Evolutionary conservation across 805 yeast species (phyloP).

Genomic region (Candida sonorensis): DNA sequence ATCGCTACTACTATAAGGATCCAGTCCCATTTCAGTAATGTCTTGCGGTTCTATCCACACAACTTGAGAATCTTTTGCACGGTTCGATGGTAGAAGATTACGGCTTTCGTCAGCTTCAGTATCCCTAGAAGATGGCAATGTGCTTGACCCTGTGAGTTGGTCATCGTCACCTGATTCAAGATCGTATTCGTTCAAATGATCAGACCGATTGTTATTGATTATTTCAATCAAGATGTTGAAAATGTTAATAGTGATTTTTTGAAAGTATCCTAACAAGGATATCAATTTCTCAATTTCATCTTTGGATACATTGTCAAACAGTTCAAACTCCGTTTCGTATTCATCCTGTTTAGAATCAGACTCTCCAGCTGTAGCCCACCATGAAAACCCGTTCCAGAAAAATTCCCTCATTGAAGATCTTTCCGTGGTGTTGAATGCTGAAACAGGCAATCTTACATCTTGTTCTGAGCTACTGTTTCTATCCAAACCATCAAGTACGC

Average conservation of each 20-base stretch:
- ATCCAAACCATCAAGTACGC: constrained; percentile 1
- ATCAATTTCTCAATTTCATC: constrained; percentile 22
- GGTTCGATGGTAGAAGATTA: constrained; percentile 2
- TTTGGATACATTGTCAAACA: constrained; percentile 15
- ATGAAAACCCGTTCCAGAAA: constrained; percentile 63
- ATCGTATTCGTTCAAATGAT: constrained; percentile 9
- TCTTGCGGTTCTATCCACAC: constrained; percentile 37
- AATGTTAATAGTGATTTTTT: constrained; percentile 37
- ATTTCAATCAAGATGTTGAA: constrained; percentile 33
- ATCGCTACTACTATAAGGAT: constrained; percentile 43
- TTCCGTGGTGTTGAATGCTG: constrained; percentile 28
- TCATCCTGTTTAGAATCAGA: constrained; percentile 34
- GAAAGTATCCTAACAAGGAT: constrained; percentile 44
- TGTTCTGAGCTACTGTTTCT: constrained; percentile 7
- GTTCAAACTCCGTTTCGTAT: constrained; percentile 29
- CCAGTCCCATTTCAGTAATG: constrained; percentile 51
- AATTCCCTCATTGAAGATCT: constrained; percentile 50
- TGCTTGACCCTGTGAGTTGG: too few species aligned
- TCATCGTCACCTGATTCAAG: constrained; percentile 4
- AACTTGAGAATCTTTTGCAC: neutral
- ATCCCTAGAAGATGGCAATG: neutral
- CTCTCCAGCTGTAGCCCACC: constrained; percentile 90
- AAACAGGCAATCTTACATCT: constrained; percentile 11
- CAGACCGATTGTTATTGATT: constrained; percentile 26
- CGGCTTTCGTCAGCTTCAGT: constrained; percentile 9